Evolutionary conservation across 2,329 filamentous ascomycete genomes (phyloP), one percentile per base, ranked within the genome.

Genomic region (Setomelanomma holmii): DNA sequence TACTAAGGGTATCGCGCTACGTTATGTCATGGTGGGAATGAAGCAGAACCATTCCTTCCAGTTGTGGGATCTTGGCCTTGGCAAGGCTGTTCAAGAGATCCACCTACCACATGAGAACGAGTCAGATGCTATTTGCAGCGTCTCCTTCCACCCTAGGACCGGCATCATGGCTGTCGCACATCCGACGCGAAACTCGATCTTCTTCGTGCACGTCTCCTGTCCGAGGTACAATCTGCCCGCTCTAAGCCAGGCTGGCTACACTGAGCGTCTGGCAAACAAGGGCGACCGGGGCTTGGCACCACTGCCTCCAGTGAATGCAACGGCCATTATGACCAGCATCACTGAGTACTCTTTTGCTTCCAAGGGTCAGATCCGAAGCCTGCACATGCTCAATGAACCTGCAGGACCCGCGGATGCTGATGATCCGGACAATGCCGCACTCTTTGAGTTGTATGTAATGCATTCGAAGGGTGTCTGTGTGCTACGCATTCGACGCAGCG

Each of bases 11-110:
- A 89, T 90, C 69, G 93, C 96, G 41, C 82, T 97, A 58, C 87
- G 95, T 56, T 99, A 99, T 79, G 89, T 99, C 80, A 88, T 99
- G 72, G 91, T 99, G 57, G 95, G 95, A 67, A 91, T 98, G 86
- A 97, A 98, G 80, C 95, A 99, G 76, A 99, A 99, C 76, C 95
- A 99, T 78, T 96, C 93, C 49, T 86, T 99, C 56, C 96, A 99
- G 80, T 86, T 99, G 39, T 99, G 95, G 96, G 95, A 99, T 80
- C 87, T 99, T 69, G 92, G 90, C 36, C 87, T 99, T 27, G 90
- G 89, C 62, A 97, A 97, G 78, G 91, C 93, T 23, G 95, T 99
- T 33, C 93, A 99, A 74, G 95, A 99, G 78, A 88, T 99, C 74
- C 95, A 96, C 73, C 86, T 99, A 50, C 95, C 95, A 1, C 93